Evolutionary conservation across 1,284 basidiomycete species (phyloP), one percentile per base, ranked within the genome.

Genomic region (Exobasidium cylindrosporum): DNA sequence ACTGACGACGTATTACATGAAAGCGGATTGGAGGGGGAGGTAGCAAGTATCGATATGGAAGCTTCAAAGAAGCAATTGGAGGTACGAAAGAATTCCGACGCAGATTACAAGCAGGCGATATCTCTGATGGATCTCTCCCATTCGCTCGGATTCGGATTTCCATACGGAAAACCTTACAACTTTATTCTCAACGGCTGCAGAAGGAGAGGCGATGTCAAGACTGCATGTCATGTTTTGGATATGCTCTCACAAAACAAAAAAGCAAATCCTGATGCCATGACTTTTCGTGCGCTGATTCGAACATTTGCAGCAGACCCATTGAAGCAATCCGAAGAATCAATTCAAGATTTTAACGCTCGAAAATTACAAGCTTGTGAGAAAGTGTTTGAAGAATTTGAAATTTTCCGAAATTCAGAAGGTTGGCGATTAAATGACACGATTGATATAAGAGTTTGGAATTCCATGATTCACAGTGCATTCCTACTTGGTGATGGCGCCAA

Each of bases 401-500:
- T 40, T 7, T 40, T 40, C 17, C 35, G 35, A 7, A 40, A 40
- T 17, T 7, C 35, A 7, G 35, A 40, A 40, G 35, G 35, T 17
- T 40, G 35, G 35, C 10, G 17, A 7, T 10, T 7, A 10, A 17
- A 13, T 7, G 7, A 6, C 23, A 47, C 6, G 21, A 13, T 47
- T 24, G 46, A 26, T 14, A 28, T 28, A 24, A 50, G 2, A 13
- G 21, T 90, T 1, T 93, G 87, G 86, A 87, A 87, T 65, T 82
- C 84, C 65, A 89, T 93, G 86, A 85, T 95, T 58, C 83, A 85
- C 49, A 85, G 87, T 0, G 88, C 90, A 81, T 89, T 95, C 82
- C 83, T 82, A 21, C 85, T 83, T 32, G 87, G 86, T 3, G 83
- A 87, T 62, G 83, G 87, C 0, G 84, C 85, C 2, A 85, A 84